These are phyloP conservation scores for Mallotus japonicus DNA, from an alignment of 441 rosid genomes.

Conservation along the genomic window DNA sequence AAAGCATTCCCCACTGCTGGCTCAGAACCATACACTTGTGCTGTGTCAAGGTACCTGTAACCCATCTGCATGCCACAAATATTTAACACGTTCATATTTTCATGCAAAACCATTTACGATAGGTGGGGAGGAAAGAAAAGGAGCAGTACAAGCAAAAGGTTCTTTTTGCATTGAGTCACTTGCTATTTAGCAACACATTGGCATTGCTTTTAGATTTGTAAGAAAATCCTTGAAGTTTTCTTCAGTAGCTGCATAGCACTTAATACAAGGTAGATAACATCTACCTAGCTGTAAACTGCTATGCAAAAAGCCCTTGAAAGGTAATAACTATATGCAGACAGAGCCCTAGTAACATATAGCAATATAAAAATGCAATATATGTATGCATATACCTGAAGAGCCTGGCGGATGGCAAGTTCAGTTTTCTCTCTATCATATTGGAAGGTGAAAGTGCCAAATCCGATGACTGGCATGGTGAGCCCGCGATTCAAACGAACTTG, in stretches of 20 bases:
- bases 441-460: constrained; percentile 71
- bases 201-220: background rate
- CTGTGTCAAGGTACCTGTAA: constrained; percentile 83
- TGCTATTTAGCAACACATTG: background rate
- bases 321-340: background rate
- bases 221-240: no score
- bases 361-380: background rate
- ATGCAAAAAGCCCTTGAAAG: background rate
- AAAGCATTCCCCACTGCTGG: constrained; percentile 73
- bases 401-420: constrained; percentile 51
- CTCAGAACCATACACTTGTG: constrained; percentile 80
- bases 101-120: background rate
- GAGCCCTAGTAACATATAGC: background rate
- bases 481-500: constrained; percentile 62
- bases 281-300: background rate
- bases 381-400: constrained; percentile 53
- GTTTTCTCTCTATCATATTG: constrained; percentile 46
- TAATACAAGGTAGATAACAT: no score
- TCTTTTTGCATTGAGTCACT: background rate
- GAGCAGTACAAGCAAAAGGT: background rate
- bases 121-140: background rate
- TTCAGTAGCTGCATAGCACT: no score
- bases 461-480: constrained; percentile 58
- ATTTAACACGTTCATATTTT: background rate
- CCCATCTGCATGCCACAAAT: constrained; percentile 53